Conservation (phyloP, 1,139 yeast genomes). For the Magnusiomyces ingens region DNA sequence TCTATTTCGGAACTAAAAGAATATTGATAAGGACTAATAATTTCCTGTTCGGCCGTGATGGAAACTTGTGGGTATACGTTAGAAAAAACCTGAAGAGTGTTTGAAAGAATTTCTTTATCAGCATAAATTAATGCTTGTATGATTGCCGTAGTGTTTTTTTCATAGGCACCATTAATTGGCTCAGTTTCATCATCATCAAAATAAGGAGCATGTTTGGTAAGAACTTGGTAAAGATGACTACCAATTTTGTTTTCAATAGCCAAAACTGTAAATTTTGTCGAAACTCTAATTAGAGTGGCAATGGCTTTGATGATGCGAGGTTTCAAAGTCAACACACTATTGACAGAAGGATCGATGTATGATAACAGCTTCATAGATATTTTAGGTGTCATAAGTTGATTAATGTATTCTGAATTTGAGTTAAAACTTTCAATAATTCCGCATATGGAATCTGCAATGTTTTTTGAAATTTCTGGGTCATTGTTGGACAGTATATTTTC, state of each 20-base stretch:
- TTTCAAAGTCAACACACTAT: constrained; percentile 21
- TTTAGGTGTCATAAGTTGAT: constrained; percentile 37
- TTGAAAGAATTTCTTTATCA: constrained; percentile 57
- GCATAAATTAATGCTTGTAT: constrained; percentile 70
- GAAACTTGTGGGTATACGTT: constrained; percentile 40
- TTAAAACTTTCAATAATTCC: constrained; percentile 53
- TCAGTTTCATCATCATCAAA: constrained; percentile 22
- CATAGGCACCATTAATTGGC: constrained; percentile 11
- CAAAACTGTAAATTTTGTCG: constrained; percentile 25
- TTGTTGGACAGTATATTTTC: constrained; percentile 55
- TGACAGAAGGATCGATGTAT: constrained; percentile 22
- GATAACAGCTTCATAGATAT: constrained; percentile 22
- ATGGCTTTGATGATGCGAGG: constrained; percentile 31
- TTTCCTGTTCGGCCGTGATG: constrained; percentile 14
- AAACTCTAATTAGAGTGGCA: constrained; percentile 41
- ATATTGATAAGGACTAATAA: constrained; percentile 29
- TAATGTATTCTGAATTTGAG: constrained; percentile 40
- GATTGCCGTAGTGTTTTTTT: constrained; percentile 35
- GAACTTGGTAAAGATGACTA: constrained; percentile 29
- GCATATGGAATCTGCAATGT: constrained; percentile 61
- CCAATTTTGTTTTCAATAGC: constrained; percentile 24
- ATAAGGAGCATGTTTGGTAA: constrained; percentile 30
- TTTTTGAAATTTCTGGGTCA: constrained; percentile 62
- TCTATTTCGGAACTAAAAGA: constrained; percentile 20
- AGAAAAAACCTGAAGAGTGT: constrained; percentile 51